These are phyloP conservation scores for Russula sp. DNA, from an alignment of 768 basidiomycete genomes.

Conservation along the genomic window DNA sequence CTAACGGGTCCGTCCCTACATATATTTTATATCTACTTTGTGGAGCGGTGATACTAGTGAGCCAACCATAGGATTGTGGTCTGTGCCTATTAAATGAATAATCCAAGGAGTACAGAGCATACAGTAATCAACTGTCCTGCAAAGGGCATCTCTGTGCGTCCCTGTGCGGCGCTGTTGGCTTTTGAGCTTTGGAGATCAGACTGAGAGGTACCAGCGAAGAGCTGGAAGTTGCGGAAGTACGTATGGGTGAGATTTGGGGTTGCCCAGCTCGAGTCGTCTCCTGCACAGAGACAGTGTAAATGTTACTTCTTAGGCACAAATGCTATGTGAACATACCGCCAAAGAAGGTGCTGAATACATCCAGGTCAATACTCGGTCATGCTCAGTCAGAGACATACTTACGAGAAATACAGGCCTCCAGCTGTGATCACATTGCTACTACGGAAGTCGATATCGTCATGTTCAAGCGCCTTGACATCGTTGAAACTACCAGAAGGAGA, in stretches of 20 bases:
- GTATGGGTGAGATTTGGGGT: constrained; percentile 59
- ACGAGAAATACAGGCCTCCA: constrained; percentile 75
- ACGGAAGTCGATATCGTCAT: constrained; percentile 59
- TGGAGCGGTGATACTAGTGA: too few species aligned
- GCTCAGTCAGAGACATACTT: neutral
- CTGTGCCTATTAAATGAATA: neutral
- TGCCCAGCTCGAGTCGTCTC: constrained; percentile 64
- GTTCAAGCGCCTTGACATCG: constrained; percentile 51
- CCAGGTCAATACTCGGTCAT: neutral
- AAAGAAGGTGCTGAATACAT: constrained; percentile 61
- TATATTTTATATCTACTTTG: too few species aligned
- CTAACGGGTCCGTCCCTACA: too few species aligned
- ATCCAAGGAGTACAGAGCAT: neutral
- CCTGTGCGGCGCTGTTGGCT: constrained; percentile 1
- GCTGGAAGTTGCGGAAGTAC: constrained; percentile 67
- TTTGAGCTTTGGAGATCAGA: constrained; percentile 14
- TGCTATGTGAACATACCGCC: constrained; percentile 41
- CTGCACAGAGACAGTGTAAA: constrained; percentile 28
- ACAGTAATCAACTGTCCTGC: neutral
- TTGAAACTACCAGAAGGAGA: constrained; percentile 46
- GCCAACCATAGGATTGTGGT: neutral
- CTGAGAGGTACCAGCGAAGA: constrained; percentile 32
- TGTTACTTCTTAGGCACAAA: neutral
- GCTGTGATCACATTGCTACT: constrained; percentile 42
- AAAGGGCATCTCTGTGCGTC: neutral